Percentiles rank a stretch among this genome's conserved stretches.
Conservation (phyloP, 2,329 filamentous ascomycete genomes). For the Helotiales sp. region DNA sequence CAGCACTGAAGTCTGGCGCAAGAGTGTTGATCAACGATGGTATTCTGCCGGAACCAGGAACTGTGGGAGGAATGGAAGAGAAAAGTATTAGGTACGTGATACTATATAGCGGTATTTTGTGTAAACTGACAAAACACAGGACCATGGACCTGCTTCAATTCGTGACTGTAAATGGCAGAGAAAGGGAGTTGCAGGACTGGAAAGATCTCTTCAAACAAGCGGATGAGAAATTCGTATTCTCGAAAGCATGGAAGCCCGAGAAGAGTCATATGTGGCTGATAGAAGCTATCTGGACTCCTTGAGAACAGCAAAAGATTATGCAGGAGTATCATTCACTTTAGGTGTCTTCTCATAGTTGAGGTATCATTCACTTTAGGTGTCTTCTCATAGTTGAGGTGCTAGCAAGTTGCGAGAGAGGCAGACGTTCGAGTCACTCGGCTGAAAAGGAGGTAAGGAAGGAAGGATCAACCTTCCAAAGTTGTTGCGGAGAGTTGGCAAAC, state of each 20-base stretch:
- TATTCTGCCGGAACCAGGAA: slow-evolving; percentile 28
- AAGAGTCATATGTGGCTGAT: slow-evolving; percentile 7
- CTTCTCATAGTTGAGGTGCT: too few relatives aligned
- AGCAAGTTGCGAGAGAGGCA: too few relatives aligned
- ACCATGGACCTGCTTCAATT: slow-evolving; percentile 53
- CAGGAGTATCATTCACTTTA: too few relatives aligned
- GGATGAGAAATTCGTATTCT: slow-evolving; percentile 42
- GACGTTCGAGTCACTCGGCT: too few relatives aligned
- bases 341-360: too few relatives aligned
- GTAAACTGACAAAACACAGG: slow-evolving; percentile 32
- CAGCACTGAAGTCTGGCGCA: slow-evolving; percentile 42
- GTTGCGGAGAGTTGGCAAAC: too few relatives aligned
- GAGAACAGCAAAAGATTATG: not conserved
- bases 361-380: too few relatives aligned
- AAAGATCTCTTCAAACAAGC: slow-evolving; percentile 45
- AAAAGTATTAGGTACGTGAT: slow-evolving; percentile 38
- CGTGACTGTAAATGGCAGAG: slow-evolving; percentile 49
- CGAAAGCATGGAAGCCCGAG: slow-evolving; percentile 4
- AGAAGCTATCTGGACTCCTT: slow-evolving; percentile 1
- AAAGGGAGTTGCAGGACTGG: slow-evolving; percentile 48
- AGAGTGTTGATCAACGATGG: slow-evolving; percentile 37
- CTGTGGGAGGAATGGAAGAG: slow-evolving; percentile 33
- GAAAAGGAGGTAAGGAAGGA: too few relatives aligned
- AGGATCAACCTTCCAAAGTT: too few relatives aligned
- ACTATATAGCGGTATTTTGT: not conserved